Base-by-base conservation (phyloP, 371 early-diverging fungal genomes). In the Actinomortierella ambigua region DNA sequence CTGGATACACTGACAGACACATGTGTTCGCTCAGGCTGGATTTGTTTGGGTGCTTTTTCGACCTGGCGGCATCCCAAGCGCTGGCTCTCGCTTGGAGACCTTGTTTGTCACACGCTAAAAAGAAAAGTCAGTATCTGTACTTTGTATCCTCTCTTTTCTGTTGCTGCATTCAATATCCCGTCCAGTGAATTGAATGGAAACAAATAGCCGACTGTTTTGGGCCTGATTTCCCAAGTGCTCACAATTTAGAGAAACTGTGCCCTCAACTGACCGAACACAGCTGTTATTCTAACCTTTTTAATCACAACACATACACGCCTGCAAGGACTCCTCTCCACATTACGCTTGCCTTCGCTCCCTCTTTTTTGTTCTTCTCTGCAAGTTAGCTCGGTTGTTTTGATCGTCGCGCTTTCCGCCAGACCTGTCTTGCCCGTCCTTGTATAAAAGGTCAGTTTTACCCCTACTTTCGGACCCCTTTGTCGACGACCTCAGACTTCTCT, bases 401-500 rank as follows among this genome's bases (percentile, higher is more conserved):
- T 46, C 18, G 14, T 39, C n/a, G 40, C 57, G 4, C 26, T 8
- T 24, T 20, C 41, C 11, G 9, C 43, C 27, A 3, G 27, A 13
- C n/a, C 15, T 3, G 27, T 50, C 20, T 46, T 22, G 26, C 55
- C n/a, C 15, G 3, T 42, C 46, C 20, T 46, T 22, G 26, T 58
- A 70, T 70, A 70, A 70, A 70, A 58, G 65, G 29, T 13, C 22
- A n/a, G 22, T 6, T 5, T 17, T 40, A 17, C 20, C 27, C 47
- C 55, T 39, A n/a, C 26, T 9, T 3, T 14, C n/a, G 29, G 29
- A 40, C 14, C 14, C 18, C 70, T 61, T 65, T 65, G 70, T 70
- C 65, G 55, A 46, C 50, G 65, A 70, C 65, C 65, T 64, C 51
- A 34, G 34, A 34, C 69, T 29, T 6, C 29, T 40, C 47, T 49